Conservation (phyloP, 140 eudicot species). For the Ambrosia hybrid region DNA sequence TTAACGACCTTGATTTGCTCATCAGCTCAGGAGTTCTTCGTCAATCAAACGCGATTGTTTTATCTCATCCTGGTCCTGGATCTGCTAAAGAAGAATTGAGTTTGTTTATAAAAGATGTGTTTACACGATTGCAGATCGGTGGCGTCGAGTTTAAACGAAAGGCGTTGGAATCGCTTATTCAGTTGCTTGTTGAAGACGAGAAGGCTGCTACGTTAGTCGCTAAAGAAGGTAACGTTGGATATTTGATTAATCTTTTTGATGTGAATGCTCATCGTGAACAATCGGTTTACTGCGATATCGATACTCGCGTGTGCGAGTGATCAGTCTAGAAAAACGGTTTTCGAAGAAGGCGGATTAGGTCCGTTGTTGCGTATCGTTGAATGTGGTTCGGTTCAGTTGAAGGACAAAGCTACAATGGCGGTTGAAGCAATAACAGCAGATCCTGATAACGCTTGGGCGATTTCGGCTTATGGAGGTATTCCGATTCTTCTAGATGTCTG, state of each 20-base stretch:
- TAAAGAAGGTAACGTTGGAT: conserved; percentile 58
- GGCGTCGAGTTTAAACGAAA: conserved; percentile 66
- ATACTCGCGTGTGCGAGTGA: conserved; percentile 57
- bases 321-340: conserved; percentile 55
- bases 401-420: conserved; percentile 75
- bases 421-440: conserved; percentile 75
- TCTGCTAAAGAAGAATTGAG: conserved; percentile 60
- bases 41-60: conserved; percentile 72
- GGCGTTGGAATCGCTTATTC: conserved; percentile 67
- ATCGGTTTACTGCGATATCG: conserved; percentile 59
- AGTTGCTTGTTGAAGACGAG: conserved; percentile 54
- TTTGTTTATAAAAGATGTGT: conserved; percentile 63
- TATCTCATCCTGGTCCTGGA: conserved; percentile 57
- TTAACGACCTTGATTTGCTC: conserved; percentile 62
- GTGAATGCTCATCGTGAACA: conserved; percentile 49
- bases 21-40: conserved; percentile 85
- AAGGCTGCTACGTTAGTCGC: conserved; percentile 52
- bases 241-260: conserved; percentile 61
- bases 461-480: conserved; percentile 81
- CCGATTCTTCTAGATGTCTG: conserved; percentile 61
- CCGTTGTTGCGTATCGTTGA: conserved; percentile 63
- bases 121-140: conserved; percentile 79
- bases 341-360: conserved; percentile 82
- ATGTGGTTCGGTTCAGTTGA: conserved; percentile 47
- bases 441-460: conserved; percentile 82